Percentiles rank a stretch among this genome's conserved stretches.
Evolutionary conservation across 257 asterid genomes (phyloP).

Genomic region (Leonotis leonurus): DNA sequence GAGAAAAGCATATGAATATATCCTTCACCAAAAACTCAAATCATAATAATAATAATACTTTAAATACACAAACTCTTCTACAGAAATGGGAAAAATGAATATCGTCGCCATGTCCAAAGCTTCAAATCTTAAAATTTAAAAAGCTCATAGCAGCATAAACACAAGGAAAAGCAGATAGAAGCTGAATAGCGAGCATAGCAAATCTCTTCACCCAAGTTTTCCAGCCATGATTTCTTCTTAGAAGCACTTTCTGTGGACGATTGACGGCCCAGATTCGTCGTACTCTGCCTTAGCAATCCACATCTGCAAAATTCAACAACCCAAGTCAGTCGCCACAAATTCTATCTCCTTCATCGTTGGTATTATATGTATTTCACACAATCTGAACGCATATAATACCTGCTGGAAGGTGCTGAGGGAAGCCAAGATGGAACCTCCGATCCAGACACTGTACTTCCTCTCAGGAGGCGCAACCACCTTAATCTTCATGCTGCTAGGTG

Average conservation of each 20-base stretch:
- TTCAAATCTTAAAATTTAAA: slow-evolving; percentile 23
- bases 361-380: not conserved
- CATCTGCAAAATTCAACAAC: slow-evolving; percentile 33
- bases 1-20: not conserved
- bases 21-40: slow-evolving; percentile 23
- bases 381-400: slow-evolving; percentile 27
- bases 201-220: slow-evolving; percentile 18
- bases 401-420: slow-evolving; percentile 92
- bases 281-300: slow-evolving; percentile 69
- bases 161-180: slow-evolving; percentile 21
- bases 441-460: slow-evolving; percentile 88
- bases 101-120: slow-evolving; percentile 23
- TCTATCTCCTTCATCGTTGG: not conserved
- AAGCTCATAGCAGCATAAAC: slow-evolving; percentile 11
- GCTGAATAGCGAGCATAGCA: slow-evolving; percentile 3
- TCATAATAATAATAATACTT: slow-evolving; percentile 14
- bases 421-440: slow-evolving; percentile 75
- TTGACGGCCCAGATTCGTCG: slow-evolving; percentile 57
- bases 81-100: slow-evolving; percentile 34
- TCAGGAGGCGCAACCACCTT: slow-evolving; percentile 90
- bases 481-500: slow-evolving; percentile 77
- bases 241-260: slow-evolving; percentile 65
- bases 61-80: slow-evolving; percentile 39
- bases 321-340: not conserved
- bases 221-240: slow-evolving; percentile 8